Percentiles rank a stretch among this genome's conserved stretches.
phyloP scores from a whole-genome alignment of 352 stramenopile species.

The Thalassiosira mediterranea region DNA sequence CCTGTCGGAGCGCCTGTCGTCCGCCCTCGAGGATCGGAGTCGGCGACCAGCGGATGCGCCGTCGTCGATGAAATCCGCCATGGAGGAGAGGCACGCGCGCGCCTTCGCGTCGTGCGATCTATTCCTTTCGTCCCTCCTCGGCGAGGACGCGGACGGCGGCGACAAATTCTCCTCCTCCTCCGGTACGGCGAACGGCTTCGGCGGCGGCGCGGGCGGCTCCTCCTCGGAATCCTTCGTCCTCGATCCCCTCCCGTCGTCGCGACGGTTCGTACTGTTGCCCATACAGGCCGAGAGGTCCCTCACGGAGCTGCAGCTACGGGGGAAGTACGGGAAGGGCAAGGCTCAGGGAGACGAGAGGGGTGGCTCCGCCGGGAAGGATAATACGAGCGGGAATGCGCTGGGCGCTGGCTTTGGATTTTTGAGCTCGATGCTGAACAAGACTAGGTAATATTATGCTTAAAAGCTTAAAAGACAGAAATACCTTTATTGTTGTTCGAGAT shows the following conservation, averaged over 20 bases:
- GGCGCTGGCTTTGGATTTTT: constrained; percentile 67
- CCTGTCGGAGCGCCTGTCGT: constrained; percentile 31
- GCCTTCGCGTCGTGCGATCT: constrained; percentile 69
- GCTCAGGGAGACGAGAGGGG: constrained; percentile 57
- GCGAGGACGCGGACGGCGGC: constrained; percentile 30
- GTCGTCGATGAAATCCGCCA: constrained; percentile 29
- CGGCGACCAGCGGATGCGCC: neutral
- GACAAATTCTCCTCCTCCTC: constrained; percentile 18
- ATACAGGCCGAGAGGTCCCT: constrained; percentile 79
- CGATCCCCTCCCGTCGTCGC: constrained; percentile 71
- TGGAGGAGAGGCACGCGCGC: constrained; percentile 60
- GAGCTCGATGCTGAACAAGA: constrained; percentile 75
- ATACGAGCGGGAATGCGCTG: constrained; percentile 55
- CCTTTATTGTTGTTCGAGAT: too few species aligned
- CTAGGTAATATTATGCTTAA: constrained; percentile 31
- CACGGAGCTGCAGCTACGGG: constrained; percentile 73
- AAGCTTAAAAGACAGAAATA: too few species aligned
- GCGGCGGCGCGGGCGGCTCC: constrained; percentile 5
- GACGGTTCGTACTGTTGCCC: constrained; percentile 75
- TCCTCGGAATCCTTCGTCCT: constrained; percentile 55
- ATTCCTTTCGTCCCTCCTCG: constrained; percentile 75
- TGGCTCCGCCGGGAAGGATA: constrained; percentile 20
- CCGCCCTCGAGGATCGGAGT: constrained; percentile 29
- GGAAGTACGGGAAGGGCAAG: constrained; percentile 63
- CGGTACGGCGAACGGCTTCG: constrained; percentile 12